Conservation (phyloP, 257 asterid species). For the Mitragyna speciosa region DNA sequence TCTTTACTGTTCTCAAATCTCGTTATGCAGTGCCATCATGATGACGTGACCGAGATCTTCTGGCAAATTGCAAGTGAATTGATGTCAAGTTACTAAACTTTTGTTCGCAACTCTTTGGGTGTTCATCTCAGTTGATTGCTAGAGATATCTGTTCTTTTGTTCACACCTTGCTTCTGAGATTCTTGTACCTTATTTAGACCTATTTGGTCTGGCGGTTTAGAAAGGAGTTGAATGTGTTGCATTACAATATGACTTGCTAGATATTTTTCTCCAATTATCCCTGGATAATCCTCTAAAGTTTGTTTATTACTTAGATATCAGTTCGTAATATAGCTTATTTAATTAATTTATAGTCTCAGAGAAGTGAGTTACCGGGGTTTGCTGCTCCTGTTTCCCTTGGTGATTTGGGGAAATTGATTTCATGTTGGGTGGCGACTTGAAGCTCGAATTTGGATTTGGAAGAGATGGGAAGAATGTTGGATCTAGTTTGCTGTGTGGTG, state of each 20-base stretch:
- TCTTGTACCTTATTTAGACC: conserved; percentile 6
- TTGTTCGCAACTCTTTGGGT: neutral
- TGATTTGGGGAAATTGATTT: neutral
- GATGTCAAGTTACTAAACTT: neutral
- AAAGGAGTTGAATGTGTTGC: neutral
- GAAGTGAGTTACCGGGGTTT: neutral
- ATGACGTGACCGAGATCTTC: neutral
- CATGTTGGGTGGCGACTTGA: neutral
- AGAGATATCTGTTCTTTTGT: conserved; percentile 11
- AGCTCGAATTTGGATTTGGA: neutral
- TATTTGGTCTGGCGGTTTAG: neutral
- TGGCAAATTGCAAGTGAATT: neutral
- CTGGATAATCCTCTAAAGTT: neutral
- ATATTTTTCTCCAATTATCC: neutral
- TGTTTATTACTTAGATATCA: neutral
- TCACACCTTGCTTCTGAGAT: neutral
- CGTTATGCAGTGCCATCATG: conserved; percentile 28
- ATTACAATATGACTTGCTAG: neutral
- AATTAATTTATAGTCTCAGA: neutral
- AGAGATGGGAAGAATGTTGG: neutral
- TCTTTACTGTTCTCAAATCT: neutral
- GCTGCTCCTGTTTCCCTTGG: neutral
- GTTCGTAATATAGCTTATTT: neutral
- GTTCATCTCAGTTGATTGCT: conserved; percentile 6
- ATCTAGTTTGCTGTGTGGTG: neutral